Evolutionary conservation across 306 rosid genomes (phyloP).

Genomic region (Oemleria cerasiformis): DNA sequence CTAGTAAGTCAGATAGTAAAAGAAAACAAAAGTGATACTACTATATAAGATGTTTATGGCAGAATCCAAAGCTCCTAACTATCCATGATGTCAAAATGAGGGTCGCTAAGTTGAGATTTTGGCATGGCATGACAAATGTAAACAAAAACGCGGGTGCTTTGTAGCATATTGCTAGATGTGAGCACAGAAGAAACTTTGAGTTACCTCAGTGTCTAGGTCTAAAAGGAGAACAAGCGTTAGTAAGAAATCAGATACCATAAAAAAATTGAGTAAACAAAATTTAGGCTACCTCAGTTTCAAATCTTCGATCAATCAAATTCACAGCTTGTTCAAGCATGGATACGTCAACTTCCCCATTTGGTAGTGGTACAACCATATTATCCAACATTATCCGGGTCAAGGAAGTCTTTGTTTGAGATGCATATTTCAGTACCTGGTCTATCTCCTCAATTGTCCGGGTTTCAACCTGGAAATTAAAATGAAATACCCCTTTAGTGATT

Average conservation of each 20-base stretch:
- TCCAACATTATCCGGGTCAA: constrained; percentile 92
- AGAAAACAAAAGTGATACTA: not conserved
- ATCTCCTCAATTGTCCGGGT: constrained; percentile 90
- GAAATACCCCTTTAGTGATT: constrained; percentile 15
- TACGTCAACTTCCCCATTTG: constrained; percentile 70
- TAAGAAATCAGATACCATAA: not conserved
- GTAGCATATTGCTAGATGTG: not conserved
- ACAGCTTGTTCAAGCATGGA: constrained; percentile 85
- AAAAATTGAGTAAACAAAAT: constrained; percentile 22
- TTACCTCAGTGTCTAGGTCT: not conserved
- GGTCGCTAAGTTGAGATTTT: not conserved
- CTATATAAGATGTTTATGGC: not conserved
- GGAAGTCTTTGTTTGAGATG: constrained; percentile 69
- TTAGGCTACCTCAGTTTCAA: constrained; percentile 74
- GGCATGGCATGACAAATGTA: not conserved
- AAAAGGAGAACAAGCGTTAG: not conserved
- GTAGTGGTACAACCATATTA: constrained; percentile 85
- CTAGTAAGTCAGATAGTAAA: not conserved
- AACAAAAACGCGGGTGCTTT: not conserved
- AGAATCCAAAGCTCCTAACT: not conserved
- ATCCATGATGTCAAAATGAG: not conserved
- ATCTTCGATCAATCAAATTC: constrained; percentile 61
- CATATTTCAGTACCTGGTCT: constrained; percentile 57
- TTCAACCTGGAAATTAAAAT: constrained; percentile 59
- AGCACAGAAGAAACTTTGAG: not conserved